Percentiles rank a stretch among this genome's conserved stretches.
Conservation (phyloP, 805 yeast genomes). For the Wilhelminamyces savonicus region DNA sequence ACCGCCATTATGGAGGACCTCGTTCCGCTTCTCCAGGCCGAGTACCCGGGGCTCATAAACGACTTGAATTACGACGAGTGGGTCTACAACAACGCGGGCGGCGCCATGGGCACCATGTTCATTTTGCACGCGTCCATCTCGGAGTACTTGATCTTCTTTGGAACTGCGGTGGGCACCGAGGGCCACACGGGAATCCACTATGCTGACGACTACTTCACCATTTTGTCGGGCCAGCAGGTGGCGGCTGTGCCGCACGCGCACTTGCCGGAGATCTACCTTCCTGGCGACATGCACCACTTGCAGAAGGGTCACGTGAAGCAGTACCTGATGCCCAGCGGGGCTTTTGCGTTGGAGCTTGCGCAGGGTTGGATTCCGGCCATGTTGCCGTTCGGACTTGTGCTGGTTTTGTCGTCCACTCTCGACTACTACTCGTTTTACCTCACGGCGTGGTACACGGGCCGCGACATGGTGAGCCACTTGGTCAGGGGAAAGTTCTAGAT, state of each 20-base stretch:
- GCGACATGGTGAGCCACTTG: constrained; percentile 69
- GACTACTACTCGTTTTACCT: constrained; percentile 63
- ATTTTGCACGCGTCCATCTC: constrained; percentile 91
- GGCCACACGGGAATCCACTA: constrained; percentile 95
- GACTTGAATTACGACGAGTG: constrained; percentile 73
- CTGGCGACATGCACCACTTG: constrained; percentile 86
- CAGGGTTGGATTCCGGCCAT: constrained; percentile 99
- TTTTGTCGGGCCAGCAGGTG: constrained; percentile 68
- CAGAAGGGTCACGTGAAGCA: constrained; percentile 71
- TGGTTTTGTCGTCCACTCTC: constrained; percentile 70
- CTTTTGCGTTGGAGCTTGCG: constrained; percentile 90
- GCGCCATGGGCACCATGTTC: constrained; percentile 97
- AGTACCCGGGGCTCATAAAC: constrained; percentile 72
- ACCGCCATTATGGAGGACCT: constrained; percentile 59
- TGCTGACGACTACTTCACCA: constrained; percentile 96
- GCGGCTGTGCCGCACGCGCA: constrained; percentile 67
- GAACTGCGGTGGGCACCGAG: constrained; percentile 90
- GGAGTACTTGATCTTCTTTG: constrained; percentile 90
- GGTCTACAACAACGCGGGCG: constrained; percentile 97
- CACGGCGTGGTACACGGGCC: constrained; percentile 71
- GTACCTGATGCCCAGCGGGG: constrained; percentile 75
- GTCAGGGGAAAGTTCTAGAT: constrained; percentile 63
- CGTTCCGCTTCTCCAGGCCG: constrained; percentile 35
- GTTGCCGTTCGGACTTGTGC: constrained; percentile 93
- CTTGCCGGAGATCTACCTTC: constrained; percentile 63